Conservation (phyloP, 192 early-diverging fungal genomes). For the Coemansia sp. region DNA sequence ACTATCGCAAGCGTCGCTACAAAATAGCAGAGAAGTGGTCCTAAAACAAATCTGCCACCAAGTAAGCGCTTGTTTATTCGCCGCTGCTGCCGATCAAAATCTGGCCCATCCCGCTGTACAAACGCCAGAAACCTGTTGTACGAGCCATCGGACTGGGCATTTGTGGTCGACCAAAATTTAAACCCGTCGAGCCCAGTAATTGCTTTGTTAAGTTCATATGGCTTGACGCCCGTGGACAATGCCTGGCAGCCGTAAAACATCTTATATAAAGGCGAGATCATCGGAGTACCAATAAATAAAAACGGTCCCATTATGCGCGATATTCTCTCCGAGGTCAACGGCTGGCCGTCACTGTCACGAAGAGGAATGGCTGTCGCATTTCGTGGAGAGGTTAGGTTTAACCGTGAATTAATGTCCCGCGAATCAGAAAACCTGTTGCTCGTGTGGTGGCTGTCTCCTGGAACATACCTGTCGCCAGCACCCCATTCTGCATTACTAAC, state of each 20-base stretch:
- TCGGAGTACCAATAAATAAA: conserved; percentile 11
- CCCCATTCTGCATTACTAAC: background rate
- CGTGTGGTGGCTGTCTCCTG: background rate
- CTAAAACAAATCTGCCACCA: conserved; percentile 7
- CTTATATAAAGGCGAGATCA: conserved; percentile 17
- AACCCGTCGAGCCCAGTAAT: conserved; percentile 26
- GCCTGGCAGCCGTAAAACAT: conserved; percentile 23
- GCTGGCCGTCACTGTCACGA: conserved; percentile 9
- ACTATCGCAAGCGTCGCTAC: conserved; percentile 18
- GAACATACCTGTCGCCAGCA: background rate
- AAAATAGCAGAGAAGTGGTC: conserved; percentile 26
- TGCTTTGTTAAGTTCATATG: background rate
- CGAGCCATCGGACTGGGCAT: background rate
- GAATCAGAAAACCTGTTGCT: background rate
- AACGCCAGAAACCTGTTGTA: background rate
- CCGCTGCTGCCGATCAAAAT: background rate
- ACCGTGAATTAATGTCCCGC: background rate
- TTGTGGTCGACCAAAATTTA: background rate
- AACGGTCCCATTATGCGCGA: conserved; percentile 31
- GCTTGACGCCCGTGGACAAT: conserved; percentile 7
- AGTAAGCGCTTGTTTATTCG: conserved; percentile 21
- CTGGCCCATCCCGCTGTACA: conserved; percentile 14
- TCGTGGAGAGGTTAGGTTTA: background rate
- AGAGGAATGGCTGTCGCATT: conserved; percentile 1
- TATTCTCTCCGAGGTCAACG: conserved; percentile 20